phyloP scores from a whole-genome alignment of 768 basidiomycete genomes.

The Naematelia encephala region DNA sequence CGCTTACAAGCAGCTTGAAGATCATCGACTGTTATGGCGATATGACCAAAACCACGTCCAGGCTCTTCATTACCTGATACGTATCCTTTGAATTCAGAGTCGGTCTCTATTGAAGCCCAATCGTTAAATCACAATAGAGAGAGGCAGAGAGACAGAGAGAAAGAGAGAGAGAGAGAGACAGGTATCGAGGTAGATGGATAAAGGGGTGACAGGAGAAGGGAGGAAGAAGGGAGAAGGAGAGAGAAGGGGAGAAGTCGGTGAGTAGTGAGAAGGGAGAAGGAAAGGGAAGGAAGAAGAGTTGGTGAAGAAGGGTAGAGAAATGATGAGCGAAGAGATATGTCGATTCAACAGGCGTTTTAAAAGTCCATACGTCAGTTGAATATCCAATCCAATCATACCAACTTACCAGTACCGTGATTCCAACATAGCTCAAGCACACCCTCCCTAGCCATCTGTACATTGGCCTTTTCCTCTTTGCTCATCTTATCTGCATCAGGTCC shows the following conservation, averaged over 20 bases:
- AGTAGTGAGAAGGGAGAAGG: conserved; percentile 10
- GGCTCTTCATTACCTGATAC: conserved; percentile 80
- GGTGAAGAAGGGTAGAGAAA: no score
- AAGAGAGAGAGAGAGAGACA: conserved; percentile 47
- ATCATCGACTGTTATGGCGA: conserved; percentile 78
- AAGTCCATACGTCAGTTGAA: neutral
- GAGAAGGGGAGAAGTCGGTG: conserved; percentile 9
- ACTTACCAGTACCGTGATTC: conserved; percentile 42
- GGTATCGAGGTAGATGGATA: conserved; percentile 8
- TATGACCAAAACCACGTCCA: conserved; percentile 74
- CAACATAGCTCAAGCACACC: conserved; percentile 56
- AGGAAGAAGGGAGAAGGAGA: conserved; percentile 50
- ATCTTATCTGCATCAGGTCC: conserved; percentile 50
- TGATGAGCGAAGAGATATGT: no score
- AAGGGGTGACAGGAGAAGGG: conserved; percentile 55
- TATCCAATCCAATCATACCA: neutral
- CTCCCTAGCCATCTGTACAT: conserved; percentile 60
- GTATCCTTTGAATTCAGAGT: conserved; percentile 75
- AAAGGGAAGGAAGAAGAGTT: neutral
- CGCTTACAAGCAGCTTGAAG: conserved; percentile 77
- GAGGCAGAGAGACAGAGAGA: conserved; percentile 23
- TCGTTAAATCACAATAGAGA: neutral
- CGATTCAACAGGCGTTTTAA: no score
- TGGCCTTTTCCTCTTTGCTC: conserved; percentile 57
- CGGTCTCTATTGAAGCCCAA: conserved; percentile 58